phyloP scores from a whole-genome alignment of 176 grass and related monocot species.

The Juncus effusus region DNA sequence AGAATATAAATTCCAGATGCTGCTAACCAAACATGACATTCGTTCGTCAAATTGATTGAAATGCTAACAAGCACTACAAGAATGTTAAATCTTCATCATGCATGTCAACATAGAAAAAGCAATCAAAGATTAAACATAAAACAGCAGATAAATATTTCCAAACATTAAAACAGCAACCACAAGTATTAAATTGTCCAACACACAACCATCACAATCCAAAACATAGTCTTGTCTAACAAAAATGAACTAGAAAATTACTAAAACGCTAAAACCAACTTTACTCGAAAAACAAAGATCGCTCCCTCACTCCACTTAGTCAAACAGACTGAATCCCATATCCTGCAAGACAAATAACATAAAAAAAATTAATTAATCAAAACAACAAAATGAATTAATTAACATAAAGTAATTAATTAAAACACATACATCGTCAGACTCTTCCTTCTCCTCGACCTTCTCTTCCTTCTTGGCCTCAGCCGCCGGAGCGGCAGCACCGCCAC shows the following conservation, averaged over 20 bases:
- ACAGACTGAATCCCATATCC: slow-evolving; percentile 90
- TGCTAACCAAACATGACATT: no score
- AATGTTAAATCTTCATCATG: no score
- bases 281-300: background rate
- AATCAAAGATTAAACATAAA: no score
- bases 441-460: slow-evolving; percentile 92
- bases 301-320: slow-evolving; percentile 37
- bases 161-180: no score
- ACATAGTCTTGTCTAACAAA: slow-evolving; percentile 15
- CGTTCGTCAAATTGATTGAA: no score
- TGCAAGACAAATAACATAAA: slow-evolving; percentile 28
- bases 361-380: background rate
- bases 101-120: no score
- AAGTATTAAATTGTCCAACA: slow-evolving; percentile 4
- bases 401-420: slow-evolving; percentile 5
- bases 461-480: slow-evolving; percentile 77
- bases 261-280: slow-evolving; percentile 3
- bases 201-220: slow-evolving; percentile 3
- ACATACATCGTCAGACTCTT: slow-evolving; percentile 77
- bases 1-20: no score
- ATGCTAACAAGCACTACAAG: no score
- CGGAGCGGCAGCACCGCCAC: slow-evolving; percentile 44
- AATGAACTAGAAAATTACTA: slow-evolving; percentile 26
- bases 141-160: no score
- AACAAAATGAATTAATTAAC: background rate